Base-by-base conservation (phyloP, 73 alveolate genomes). In the Paramecium caudatum region DNA sequence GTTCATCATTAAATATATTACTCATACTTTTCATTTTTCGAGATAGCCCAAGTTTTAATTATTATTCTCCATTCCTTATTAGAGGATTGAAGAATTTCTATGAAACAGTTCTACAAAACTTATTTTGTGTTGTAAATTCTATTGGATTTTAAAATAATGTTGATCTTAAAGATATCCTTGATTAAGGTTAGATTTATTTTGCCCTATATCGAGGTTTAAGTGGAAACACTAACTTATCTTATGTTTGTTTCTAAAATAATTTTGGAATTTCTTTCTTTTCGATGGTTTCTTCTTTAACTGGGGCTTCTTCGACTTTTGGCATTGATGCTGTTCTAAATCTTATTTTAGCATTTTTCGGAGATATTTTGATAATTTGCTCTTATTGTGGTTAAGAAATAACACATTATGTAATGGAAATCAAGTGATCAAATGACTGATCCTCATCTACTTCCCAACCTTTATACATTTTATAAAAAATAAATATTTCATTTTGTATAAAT, bases 381-480 rank as follows among this genome's bases (percentile, higher is more conserved):
- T 25, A 65, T 65, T 55, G 46, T 55, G 23, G 12, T 27, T 55
- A 55, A 55, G 46, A 27, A 55, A 55, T 27, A 16, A 9, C 46
- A 27, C 80, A 65, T 36, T 33, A 36, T 25, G 47, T 17, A 49
- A 33, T 65, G 17, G 83, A 33, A 6, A 41, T 41, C 6, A 65
- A 36, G 17, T 65, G 83, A 33, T 65, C 83, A 1, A 65, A 65
- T 32, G 47, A 65, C 15, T 65, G 34, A 33, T 65, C 83, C 34
- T 65, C 83, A 33, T 65, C 83, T 32, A 65, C 83, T 2, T 65
- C 83, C 83, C 83, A 65, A 65, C 83, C 83, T 43, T 65, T 65
- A 65, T 65, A 17, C 83, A 65, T 65, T 65, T 32, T 65, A 25
- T 55, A 55, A 27, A 19, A 55, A 55, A 2, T 55, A 49, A 49